Evolutionary conservation across 176 grass and related monocot genomes (phyloP).

Genomic region (Zea mays): DNA sequence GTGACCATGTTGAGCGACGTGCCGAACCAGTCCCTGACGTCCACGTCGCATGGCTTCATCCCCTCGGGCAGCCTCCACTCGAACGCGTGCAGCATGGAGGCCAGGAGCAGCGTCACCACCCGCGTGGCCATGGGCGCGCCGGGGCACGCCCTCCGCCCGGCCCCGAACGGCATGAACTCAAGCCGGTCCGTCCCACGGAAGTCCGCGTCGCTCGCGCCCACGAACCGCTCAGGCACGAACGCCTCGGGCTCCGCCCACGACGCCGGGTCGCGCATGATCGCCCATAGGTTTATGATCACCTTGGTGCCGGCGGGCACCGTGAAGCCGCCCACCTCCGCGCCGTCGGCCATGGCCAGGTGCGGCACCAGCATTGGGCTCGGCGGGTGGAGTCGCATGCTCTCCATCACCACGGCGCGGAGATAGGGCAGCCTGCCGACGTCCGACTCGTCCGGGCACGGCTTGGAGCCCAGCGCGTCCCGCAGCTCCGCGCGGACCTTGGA

Average conservation of each 20-base stretch:
- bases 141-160: conserved; percentile 57
- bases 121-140: conserved; percentile 51
- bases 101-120: conserved; percentile 49
- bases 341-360: conserved; percentile 49
- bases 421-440: conserved; percentile 46
- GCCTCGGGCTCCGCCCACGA: conserved; percentile 38
- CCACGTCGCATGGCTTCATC: conserved; percentile 46
- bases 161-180: conserved; percentile 68
- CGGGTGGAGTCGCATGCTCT: conserved; percentile 63
- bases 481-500: conserved; percentile 60
- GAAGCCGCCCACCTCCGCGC: conserved; percentile 46
- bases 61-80: conserved; percentile 58
- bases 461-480: conserved; percentile 28
- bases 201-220: conserved; percentile 16
- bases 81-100: conserved; percentile 48
- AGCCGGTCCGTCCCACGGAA: conserved; percentile 37
- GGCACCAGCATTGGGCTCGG: conserved; percentile 57
- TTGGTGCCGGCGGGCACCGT: conserved; percentile 39
- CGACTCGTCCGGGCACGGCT: conserved; percentile 36
- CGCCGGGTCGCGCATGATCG: conserved; percentile 58
- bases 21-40: conserved; percentile 48
- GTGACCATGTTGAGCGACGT: conserved; percentile 50
- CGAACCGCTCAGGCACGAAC: conserved; percentile 61
- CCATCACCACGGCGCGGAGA: conserved; percentile 62
- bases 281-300: conserved; percentile 51